phyloP scores from a whole-genome alignment of 1,284 basidiomycete genomes.

The Chiua sp. region DNA sequence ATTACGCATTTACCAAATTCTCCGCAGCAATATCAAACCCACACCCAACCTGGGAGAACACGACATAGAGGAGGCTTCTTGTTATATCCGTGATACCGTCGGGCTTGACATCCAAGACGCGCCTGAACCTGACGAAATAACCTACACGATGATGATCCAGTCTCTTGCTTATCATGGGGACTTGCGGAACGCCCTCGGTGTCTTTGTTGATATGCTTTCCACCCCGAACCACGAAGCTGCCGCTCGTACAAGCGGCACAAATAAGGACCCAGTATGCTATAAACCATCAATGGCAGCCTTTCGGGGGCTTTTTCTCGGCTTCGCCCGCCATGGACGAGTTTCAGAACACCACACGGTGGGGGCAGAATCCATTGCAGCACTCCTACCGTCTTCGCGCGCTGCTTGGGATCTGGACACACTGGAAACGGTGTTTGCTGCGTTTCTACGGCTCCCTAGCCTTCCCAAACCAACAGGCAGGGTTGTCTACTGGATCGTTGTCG shows the following conservation, averaged over 20 bases:
- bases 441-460: conserved; percentile 54
- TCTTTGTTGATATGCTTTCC: conserved; percentile 77
- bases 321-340: conserved; percentile 59
- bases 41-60: conserved; percentile 39
- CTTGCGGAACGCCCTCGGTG: conserved; percentile 57
- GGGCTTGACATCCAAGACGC: conserved; percentile 52
- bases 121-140: conserved; percentile 63
- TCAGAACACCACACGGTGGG: conserved; percentile 1
- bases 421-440: conserved; percentile 58
- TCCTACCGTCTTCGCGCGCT: conserved; percentile 15
- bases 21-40: conserved; percentile 55
- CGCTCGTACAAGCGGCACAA: conserved; percentile 33
- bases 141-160: conserved; percentile 76
- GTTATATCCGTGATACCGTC: conserved; percentile 41
- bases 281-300: conserved; percentile 60
- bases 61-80: conserved; percentile 40
- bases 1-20: conserved; percentile 62
- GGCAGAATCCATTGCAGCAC: background rate
- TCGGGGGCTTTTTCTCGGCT: conserved; percentile 79
- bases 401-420: conserved; percentile 65
- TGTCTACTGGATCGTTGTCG: conserved; percentile 69
- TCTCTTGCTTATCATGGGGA: conserved; percentile 73
- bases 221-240: conserved; percentile 45
- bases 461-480: conserved; percentile 49
- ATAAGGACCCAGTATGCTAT: conserved; percentile 39